These are phyloP conservation scores for Solanum rostratum DNA, from an alignment of 257 asterid species.

Conservation along the genomic window DNA sequence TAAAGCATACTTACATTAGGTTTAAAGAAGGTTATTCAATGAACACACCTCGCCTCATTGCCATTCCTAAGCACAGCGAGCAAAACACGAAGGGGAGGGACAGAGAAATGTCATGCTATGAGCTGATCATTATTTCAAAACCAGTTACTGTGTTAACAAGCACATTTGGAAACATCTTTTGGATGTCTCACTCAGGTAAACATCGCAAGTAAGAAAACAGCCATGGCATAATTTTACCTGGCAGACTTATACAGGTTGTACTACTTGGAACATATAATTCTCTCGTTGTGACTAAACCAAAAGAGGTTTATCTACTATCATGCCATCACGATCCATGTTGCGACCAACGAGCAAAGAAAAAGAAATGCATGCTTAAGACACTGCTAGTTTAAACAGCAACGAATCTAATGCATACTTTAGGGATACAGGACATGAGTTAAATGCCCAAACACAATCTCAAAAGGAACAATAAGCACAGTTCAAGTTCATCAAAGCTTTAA, in stretches of 20 bases:
- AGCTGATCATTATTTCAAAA: too few species aligned
- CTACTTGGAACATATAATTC: not conserved
- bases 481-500: not conserved
- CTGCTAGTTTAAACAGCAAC: not conserved
- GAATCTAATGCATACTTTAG: not conserved
- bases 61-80: too few species aligned
- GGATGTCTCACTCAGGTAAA: not conserved
- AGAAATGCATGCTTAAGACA: not conserved
- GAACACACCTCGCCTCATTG: too few species aligned
- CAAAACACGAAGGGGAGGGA: not conserved
- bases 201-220: not conserved
- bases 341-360: too few species aligned
- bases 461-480: not conserved
- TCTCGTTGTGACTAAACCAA: not conserved
- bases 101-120: too few species aligned
- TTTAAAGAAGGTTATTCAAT: too few species aligned
- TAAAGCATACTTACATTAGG: too few species aligned
- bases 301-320: not conserved
- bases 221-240: not conserved
- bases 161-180: too few species aligned
- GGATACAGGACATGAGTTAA: not conserved
- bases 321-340: not conserved
- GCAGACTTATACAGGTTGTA: not conserved
- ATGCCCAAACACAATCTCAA: not conserved
- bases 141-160: too few species aligned